phyloP scores from a whole-genome alignment of 1,139 yeast genomes.

The Yamadazyma diospyri region DNA sequence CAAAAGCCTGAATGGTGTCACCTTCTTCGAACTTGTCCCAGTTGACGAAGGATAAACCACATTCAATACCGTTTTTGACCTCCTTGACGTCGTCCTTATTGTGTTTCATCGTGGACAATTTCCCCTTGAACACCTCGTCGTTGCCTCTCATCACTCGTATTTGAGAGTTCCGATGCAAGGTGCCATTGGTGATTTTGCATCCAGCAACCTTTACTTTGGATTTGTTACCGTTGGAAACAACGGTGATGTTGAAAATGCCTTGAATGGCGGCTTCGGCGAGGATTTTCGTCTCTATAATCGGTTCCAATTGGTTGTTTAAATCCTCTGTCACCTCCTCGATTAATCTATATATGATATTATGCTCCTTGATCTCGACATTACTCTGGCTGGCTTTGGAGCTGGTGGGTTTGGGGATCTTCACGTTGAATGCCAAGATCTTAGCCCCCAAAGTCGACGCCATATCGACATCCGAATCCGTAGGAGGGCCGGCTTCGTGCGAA shows the following conservation, averaged over 20 bases:
- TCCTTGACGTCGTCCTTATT: constrained; percentile 78
- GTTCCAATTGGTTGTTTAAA: constrained; percentile 59
- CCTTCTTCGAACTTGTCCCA: constrained; percentile 76
- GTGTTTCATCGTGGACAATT: constrained; percentile 71
- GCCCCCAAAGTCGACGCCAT: constrained; percentile 78
- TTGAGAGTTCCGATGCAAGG: constrained; percentile 52
- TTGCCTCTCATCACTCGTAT: constrained; percentile 63
- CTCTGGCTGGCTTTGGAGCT: constrained; percentile 54
- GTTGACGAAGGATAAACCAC: constrained; percentile 74
- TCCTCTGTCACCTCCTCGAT: constrained; percentile 78
- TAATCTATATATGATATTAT: constrained; percentile 81
- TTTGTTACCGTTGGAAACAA: constrained; percentile 30
- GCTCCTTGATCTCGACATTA: constrained; percentile 60
- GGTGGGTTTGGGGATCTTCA: constrained; percentile 65
- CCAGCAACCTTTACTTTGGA: constrained; percentile 74
- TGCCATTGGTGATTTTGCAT: constrained; percentile 75
- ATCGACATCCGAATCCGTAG: constrained; percentile 78
- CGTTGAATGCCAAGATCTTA: constrained; percentile 73
- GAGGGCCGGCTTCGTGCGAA: constrained; percentile 77
- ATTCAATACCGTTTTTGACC: constrained; percentile 82
- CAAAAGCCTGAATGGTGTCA: constrained; percentile 72
- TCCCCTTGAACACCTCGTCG: constrained; percentile 61
- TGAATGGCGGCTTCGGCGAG: constrained; percentile 68
- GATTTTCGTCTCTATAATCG: constrained; percentile 65
- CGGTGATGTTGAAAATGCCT: constrained; percentile 66